phyloP scores from a whole-genome alignment of 805 yeast genomes.

The Candida mattraensis region DNA sequence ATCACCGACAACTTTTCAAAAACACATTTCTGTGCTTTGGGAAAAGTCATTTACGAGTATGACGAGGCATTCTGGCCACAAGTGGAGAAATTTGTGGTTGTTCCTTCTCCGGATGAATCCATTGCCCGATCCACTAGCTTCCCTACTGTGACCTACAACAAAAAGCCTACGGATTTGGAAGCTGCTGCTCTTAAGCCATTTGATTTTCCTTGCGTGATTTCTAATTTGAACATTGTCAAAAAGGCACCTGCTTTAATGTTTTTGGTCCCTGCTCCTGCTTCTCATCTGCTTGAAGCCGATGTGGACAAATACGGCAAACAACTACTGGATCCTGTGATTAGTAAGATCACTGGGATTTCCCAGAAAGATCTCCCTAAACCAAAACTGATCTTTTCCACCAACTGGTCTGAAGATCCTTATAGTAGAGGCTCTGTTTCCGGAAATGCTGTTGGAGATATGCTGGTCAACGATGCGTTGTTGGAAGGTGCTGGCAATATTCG shows the following conservation, averaged over 20 bases:
- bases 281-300: conserved; percentile 44
- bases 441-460: conserved; percentile 41
- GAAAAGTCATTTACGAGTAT: conserved; percentile 47
- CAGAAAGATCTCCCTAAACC: conserved; percentile 27
- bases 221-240: conserved; percentile 27
- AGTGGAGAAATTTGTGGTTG: conserved; percentile 30
- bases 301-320: conserved; percentile 40
- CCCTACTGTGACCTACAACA: conserved; percentile 18
- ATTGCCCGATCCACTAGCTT: conserved; percentile 6
- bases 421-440: conserved; percentile 50
- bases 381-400: conserved; percentile 30
- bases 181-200: conserved; percentile 21
- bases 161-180: conserved; percentile 6
- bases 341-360: conserved; percentile 25
- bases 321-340: conserved; percentile 42
- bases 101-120: conserved; percentile 28
- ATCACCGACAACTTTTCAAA: conserved; percentile 31
- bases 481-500: conserved; percentile 39
- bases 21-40: conserved; percentile 39
- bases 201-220: conserved; percentile 31
- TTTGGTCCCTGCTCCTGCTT: conserved; percentile 48
- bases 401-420: conserved; percentile 51
- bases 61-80: conserved; percentile 44
- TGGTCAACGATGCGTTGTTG: conserved; percentile 32
- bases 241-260: conserved; percentile 41